Percentiles rank a stretch among this genome's conserved stretches.
These are phyloP conservation scores for Aureobasidium sp. DNA, from an alignment of 2,329 filamentous ascomycete genomes.

Conservation along the genomic window DNA sequence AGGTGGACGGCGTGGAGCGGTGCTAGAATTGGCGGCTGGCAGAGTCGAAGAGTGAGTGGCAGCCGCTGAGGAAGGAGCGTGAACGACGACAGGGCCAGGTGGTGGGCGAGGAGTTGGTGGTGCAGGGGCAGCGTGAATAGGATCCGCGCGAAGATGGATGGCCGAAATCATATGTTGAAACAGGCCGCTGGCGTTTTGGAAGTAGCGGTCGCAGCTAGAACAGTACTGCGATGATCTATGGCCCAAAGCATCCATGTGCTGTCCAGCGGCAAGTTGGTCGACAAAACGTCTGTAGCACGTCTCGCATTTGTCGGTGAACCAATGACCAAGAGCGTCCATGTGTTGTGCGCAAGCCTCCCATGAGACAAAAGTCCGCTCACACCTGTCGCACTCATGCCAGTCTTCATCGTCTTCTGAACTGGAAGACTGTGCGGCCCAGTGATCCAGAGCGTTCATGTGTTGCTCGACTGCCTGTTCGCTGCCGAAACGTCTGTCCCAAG, in stretches of 20 bases:
- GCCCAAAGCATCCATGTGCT: neutral
- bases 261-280: neutral
- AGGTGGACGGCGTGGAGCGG: neutral
- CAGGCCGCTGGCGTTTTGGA: neutral
- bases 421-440: neutral
- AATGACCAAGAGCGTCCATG: neutral
- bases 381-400: neutral
- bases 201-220: neutral
- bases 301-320: neutral
- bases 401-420: neutral
- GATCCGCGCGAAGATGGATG: neutral
- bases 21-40: neutral
- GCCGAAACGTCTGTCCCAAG: neutral
- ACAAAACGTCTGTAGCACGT: neutral
- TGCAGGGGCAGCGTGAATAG: neutral
- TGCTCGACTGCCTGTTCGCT: neutral
- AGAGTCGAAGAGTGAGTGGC: neutral
- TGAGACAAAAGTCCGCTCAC: neutral
- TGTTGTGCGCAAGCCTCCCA: neutral
- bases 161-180: neutral
- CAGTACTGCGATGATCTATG: neutral
- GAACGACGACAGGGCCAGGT: neutral
- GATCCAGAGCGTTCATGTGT: neutral
- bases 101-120: neutral
- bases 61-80: neutral